Conservation (phyloP, 495 filamentous ascomycete genomes). For the Neurospora sp. region DNA sequence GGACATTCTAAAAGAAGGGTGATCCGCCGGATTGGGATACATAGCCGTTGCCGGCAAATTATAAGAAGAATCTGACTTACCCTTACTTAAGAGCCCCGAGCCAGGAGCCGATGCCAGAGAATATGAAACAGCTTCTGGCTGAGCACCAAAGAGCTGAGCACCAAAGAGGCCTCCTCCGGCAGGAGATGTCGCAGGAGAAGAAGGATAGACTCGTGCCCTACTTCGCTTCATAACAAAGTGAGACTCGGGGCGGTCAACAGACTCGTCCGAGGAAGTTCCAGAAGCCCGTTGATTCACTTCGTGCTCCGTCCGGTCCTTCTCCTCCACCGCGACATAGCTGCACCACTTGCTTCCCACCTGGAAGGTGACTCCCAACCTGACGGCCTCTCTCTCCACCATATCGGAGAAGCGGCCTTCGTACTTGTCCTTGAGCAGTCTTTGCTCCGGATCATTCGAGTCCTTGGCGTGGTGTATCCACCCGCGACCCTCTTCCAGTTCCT, state of each 20-base stretch:
- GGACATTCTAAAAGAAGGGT: background rate
- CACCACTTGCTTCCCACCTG: slow-evolving; percentile 59
- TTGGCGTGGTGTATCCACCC: slow-evolving; percentile 52
- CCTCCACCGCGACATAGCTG: slow-evolving; percentile 58
- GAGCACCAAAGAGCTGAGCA: background rate
- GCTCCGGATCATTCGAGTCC: slow-evolving; percentile 23
- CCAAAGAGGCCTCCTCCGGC: background rate
- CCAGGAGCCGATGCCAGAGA: background rate
- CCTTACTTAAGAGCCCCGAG: background rate
- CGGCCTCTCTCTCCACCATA: slow-evolving; percentile 51
- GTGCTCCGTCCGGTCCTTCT: slow-evolving; percentile 12
- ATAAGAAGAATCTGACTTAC: background rate
- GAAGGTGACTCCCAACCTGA: slow-evolving; percentile 50
- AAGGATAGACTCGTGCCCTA: background rate
- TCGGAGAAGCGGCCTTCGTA: slow-evolving; percentile 39
- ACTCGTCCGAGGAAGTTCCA: background rate
- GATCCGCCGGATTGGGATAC: background rate
- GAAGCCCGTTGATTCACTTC: background rate
- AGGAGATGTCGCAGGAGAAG: background rate
- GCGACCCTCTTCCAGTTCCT: slow-evolving; percentile 57
- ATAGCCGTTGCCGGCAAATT: background rate
- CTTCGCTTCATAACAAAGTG: too few relatives aligned
- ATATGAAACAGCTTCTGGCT: background rate
- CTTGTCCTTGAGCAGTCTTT: slow-evolving; percentile 36
- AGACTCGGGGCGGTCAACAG: too few relatives aligned